Conservation (phyloP, 78 protist genomes). For the Carpediemonas membranifera region DNA sequence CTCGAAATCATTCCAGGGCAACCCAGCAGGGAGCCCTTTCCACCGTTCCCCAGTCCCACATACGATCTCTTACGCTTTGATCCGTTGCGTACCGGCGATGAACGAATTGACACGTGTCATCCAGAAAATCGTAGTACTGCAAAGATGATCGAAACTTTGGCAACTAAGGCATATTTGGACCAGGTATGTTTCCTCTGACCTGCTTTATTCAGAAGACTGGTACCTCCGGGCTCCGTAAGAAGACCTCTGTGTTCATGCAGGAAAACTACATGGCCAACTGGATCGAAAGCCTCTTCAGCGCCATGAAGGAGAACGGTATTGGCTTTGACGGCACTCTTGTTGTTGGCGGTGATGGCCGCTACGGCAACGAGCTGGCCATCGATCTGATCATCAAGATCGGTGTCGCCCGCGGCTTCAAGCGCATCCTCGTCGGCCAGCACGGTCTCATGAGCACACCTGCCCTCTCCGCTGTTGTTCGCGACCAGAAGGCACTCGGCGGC, state of each 20-base stretch:
- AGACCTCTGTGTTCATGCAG: conserved; percentile 25
- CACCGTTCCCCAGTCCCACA: too few relatives aligned
- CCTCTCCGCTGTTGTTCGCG: conserved; percentile 65
- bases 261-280: conserved; percentile 72
- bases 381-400: conserved; percentile 72
- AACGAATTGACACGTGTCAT: too few relatives aligned
- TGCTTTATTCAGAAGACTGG: conserved; percentile 12
- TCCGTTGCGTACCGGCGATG: too few relatives aligned
- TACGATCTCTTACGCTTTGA: too few relatives aligned
- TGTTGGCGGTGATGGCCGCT: conserved; percentile 90
- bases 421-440: conserved; percentile 54
- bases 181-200: too few relatives aligned
- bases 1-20: too few relatives aligned
- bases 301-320: conserved; percentile 12
- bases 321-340: conserved; percentile 55
- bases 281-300: conserved; percentile 57
- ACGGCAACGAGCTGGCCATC: conserved; percentile 48
- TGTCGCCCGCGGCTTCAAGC: conserved; percentile 51
- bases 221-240: conserved; percentile 82
- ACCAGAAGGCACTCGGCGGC: conserved; percentile 38
- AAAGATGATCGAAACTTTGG: too few relatives aligned
- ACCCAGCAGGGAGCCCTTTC: too few relatives aligned
- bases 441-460: conserved; percentile 90
- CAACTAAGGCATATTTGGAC: too few relatives aligned
- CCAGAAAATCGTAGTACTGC: too few relatives aligned